These are phyloP conservation scores for Boletus sp. DNA, from an alignment of 768 basidiomycete genomes.

Conservation along the genomic window DNA sequence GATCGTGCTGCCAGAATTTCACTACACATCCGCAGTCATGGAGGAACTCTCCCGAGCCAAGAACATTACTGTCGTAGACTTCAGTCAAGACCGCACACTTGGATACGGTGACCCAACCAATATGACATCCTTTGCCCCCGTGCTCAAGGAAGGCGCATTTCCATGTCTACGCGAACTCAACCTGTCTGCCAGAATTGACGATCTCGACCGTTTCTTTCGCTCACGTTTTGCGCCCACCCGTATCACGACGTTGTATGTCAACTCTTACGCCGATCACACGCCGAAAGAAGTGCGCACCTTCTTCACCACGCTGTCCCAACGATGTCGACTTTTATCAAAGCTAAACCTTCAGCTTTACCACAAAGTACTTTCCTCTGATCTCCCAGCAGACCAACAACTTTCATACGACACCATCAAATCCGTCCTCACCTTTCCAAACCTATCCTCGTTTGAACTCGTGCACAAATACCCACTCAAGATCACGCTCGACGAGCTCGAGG, in stretches of 20 bases:
- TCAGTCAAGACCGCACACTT: conserved; percentile 47
- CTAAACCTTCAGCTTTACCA: conserved; percentile 39
- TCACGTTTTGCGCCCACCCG: conserved; percentile 44
- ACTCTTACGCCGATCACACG: conserved; percentile 43
- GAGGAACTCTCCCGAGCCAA: conserved; percentile 43
- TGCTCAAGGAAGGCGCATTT: conserved; percentile 47
- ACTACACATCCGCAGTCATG: conserved; percentile 45
- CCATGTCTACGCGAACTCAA: conserved; percentile 52
- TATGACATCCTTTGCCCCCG: conserved; percentile 42
- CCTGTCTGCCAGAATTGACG: conserved; percentile 42
- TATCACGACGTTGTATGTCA: conserved; percentile 50
- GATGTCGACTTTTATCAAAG: conserved; percentile 44
- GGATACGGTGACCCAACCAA: conserved; percentile 47
- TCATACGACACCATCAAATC: conserved; percentile 37
- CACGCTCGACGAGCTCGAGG: conserved; percentile 41
- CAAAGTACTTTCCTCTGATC: conserved; percentile 8
- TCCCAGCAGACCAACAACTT: conserved; percentile 27
- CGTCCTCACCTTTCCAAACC: conserved; percentile 29
- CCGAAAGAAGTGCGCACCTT: conserved; percentile 42
- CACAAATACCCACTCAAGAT: conserved; percentile 33
- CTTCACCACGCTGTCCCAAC: conserved; percentile 42
- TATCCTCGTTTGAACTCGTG: conserved; percentile 33
- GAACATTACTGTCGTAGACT: conserved; percentile 48
- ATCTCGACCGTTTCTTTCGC: conserved; percentile 45
- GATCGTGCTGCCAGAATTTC: conserved; percentile 50